These are phyloP conservation scores for Crithidia fasciculata DNA, from an alignment of 208 protist genomes.

Conservation along the genomic window DNA sequence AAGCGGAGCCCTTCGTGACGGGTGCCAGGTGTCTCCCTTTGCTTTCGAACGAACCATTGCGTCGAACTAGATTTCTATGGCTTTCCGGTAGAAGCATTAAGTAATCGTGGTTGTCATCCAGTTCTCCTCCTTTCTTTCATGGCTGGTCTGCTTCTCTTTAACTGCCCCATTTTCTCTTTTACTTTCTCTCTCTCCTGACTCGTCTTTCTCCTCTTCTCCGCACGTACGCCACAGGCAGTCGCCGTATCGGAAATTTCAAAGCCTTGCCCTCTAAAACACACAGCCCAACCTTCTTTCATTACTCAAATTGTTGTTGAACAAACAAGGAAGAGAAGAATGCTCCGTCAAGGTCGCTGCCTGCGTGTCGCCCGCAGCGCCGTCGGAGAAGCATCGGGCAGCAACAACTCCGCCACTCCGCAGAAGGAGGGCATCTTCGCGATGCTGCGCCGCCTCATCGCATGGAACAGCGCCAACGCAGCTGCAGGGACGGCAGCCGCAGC, in stretches of 20 bases:
- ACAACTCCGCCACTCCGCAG: neutral
- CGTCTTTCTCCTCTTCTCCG: too few species aligned
- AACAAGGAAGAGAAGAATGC: neutral
- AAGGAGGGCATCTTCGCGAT: constrained; percentile 27
- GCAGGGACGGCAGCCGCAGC: neutral
- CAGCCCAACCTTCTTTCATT: constrained; percentile 5
- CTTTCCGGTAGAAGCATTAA: too few species aligned
- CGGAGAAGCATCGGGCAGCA: too few species aligned
- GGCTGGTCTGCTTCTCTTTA: neutral
- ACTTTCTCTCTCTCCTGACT: constrained; percentile 1
- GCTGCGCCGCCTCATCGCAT: constrained; percentile 42
- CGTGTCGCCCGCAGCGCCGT: neutral
- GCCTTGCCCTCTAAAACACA: neutral
- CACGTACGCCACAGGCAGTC: too few species aligned
- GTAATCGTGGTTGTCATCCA: neutral
- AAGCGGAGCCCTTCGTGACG: too few species aligned
- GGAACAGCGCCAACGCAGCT: constrained; percentile 44
- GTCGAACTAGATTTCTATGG: too few species aligned
- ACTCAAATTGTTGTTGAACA: constrained; percentile 9
- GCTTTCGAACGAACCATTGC: too few species aligned
- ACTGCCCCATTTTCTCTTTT: neutral
- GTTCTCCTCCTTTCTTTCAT: neutral
- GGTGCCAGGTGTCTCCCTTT: too few species aligned
- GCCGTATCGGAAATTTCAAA: too few species aligned
- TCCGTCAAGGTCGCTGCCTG: constrained; percentile 6